These are phyloP conservation scores for Penicillium argentinense DNA, from an alignment of 495 filamentous ascomycete species.

Conservation along the genomic window DNA sequence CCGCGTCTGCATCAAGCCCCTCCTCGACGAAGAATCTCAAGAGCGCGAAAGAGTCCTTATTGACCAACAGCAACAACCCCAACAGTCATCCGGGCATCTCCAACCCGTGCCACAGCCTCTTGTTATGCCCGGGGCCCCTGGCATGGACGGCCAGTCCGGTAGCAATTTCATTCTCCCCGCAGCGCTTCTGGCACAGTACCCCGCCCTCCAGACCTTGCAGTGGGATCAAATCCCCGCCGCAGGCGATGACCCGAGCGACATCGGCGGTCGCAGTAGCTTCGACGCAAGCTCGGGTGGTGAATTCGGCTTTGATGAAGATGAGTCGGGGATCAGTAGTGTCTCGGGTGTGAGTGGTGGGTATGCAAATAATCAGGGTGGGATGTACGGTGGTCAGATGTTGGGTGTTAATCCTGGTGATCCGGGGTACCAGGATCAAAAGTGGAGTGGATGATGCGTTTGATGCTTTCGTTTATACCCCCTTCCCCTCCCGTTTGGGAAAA, in stretches of 20 bases:
- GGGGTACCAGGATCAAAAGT: slow-evolving; percentile 34
- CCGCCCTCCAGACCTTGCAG: slow-evolving; percentile 78
- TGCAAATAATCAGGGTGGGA: slow-evolving; percentile 29
- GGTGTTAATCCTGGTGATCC: slow-evolving; percentile 34
- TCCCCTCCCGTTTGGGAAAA: neutral
- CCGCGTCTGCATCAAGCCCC: slow-evolving; percentile 90
- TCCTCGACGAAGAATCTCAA: slow-evolving; percentile 84
- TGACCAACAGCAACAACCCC: slow-evolving; percentile 58
- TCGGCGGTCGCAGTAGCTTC: slow-evolving; percentile 82
- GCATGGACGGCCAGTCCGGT: slow-evolving; percentile 40
- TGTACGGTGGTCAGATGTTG: slow-evolving; percentile 38
- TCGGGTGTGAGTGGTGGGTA: slow-evolving; percentile 41
- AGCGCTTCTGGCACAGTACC: slow-evolving; percentile 87
- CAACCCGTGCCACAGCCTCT: slow-evolving; percentile 45
- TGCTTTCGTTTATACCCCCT: slow-evolving; percentile 6
- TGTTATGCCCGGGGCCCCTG: slow-evolving; percentile 40
- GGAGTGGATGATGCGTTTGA: slow-evolving; percentile 23
- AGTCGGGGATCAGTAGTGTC: slow-evolving; percentile 35
- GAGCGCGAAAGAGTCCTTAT: slow-evolving; percentile 69
- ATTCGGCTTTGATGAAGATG: slow-evolving; percentile 53
- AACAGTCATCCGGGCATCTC: slow-evolving; percentile 31
- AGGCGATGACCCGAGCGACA: slow-evolving; percentile 65
- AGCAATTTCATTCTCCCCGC: slow-evolving; percentile 75
- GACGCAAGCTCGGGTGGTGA: slow-evolving; percentile 77
- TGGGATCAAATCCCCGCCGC: slow-evolving; percentile 61